phyloP scores from a whole-genome alignment of 352 stramenopile genomes.

The Pythium dissimile region DNA sequence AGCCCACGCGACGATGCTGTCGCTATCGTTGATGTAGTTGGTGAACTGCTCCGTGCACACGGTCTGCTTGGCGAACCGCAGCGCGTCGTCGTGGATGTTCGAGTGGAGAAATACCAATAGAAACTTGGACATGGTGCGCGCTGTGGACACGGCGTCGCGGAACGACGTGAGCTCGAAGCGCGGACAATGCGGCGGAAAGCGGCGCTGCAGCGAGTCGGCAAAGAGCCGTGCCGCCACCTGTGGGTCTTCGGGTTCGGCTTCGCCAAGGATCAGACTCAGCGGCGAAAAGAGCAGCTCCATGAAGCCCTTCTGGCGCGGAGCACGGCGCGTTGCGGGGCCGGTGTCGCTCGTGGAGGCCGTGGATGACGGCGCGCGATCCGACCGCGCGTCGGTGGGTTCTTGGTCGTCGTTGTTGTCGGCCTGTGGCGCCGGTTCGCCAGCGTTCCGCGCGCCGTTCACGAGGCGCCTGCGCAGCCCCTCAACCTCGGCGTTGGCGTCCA shows the following conservation, averaged over 20 bases:
- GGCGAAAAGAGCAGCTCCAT: slow-evolving; percentile 75
- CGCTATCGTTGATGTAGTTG: slow-evolving; percentile 72
- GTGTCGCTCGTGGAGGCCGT: neutral
- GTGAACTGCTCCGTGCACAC: slow-evolving; percentile 73
- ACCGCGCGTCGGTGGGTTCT: neutral
- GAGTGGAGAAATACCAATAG: slow-evolving; percentile 83
- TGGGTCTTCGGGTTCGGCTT: slow-evolving; percentile 64
- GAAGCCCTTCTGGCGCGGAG: slow-evolving; percentile 42
- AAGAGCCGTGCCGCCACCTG: slow-evolving; percentile 57
- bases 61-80: slow-evolving; percentile 66
- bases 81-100: slow-evolving; percentile 77
- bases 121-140: slow-evolving; percentile 80
- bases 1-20: slow-evolving; percentile 81
- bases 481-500: slow-evolving; percentile 6
- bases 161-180: slow-evolving; percentile 82
- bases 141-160: slow-evolving; percentile 72
- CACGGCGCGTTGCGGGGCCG: neutral
- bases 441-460: slow-evolving; percentile 18
- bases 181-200: slow-evolving; percentile 54
- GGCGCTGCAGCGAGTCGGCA: slow-evolving; percentile 43
- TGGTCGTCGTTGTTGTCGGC: neutral
- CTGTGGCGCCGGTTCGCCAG: neutral
- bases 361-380: slow-evolving; percentile 11
- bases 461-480: slow-evolving; percentile 30
- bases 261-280: slow-evolving; percentile 68